A percentile compares a stretch with the other conserved stretches of the same genome.
Conservation (phyloP, 2,329 filamentous ascomycete genomes). For the Aureobasidium pullulans region DNA sequence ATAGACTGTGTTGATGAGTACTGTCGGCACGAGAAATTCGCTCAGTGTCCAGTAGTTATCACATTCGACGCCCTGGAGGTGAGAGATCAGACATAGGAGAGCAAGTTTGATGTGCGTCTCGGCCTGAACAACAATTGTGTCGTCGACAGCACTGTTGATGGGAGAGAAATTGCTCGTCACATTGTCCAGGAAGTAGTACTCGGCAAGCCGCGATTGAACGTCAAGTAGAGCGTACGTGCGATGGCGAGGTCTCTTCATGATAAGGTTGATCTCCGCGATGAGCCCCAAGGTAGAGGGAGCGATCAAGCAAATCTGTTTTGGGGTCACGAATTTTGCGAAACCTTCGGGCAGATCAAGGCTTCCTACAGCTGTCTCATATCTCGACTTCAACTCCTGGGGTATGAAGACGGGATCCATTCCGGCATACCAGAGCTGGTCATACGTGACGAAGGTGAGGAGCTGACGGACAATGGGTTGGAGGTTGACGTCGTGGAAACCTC, state of each 20-base stretch:
- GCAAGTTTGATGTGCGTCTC: constrained; percentile 18
- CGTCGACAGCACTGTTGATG: constrained; percentile 16
- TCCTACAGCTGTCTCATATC: not conserved
- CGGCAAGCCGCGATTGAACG: not conserved
- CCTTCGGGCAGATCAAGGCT: not conserved
- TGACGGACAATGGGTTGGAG: constrained; percentile 14
- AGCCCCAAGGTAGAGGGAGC: not conserved
- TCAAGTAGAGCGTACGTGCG: not conserved
- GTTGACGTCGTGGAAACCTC: constrained; percentile 15
- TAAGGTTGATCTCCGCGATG: not conserved
- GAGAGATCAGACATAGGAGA: constrained; percentile 16
- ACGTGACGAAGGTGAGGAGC: constrained; percentile 16
- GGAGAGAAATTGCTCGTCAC: constrained; percentile 17
- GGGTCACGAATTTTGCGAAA: not conserved
- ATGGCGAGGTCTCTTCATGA: not conserved
- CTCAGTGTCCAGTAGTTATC: constrained; percentile 14
- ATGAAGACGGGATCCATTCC: constrained; percentile 16
- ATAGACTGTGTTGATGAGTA: constrained; percentile 18
- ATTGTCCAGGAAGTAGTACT: constrained; percentile 13
- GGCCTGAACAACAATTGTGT: constrained; percentile 16
- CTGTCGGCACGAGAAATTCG: constrained; percentile 11
- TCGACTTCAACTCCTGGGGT: not conserved
- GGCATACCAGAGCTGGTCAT: constrained; percentile 18
- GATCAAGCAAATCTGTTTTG: not conserved
- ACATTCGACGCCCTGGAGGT: constrained; percentile 9